Evolutionary conservation across 192 early-diverging fungal species (phyloP).

Genomic region (Entomortierella chlamydospora): DNA sequence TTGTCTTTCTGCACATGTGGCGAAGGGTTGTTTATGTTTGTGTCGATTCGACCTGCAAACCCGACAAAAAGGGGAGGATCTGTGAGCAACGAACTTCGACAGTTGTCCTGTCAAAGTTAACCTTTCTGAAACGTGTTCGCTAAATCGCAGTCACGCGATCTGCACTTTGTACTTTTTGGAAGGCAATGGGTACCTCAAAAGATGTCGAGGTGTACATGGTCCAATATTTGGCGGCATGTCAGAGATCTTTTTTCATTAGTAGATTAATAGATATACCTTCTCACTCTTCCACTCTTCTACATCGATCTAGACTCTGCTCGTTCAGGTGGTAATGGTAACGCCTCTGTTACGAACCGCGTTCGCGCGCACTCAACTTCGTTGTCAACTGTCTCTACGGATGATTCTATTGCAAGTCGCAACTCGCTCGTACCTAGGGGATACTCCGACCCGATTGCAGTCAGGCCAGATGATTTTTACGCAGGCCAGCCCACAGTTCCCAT

Average conservation of each 20-base stretch:
- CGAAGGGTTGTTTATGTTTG: background rate
- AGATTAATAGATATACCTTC: no score
- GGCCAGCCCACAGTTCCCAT: slow-evolving; percentile 40
- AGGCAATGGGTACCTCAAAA: background rate
- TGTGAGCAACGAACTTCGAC: no score
- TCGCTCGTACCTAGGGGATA: slow-evolving; percentile 28
- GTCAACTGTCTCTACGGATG: slow-evolving; percentile 45
- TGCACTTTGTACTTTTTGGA: background rate
- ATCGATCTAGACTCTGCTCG: slow-evolving; percentile 18
- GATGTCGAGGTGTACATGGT: no score
- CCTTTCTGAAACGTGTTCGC: no score
- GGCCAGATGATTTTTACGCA: slow-evolving; percentile 26
- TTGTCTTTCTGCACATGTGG: no score
- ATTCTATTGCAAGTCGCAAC: slow-evolving; percentile 40
- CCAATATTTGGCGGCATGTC: no score
- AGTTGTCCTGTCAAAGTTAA: no score
- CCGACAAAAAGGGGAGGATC: no score
- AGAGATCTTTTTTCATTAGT: no score
- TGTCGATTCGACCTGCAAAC: no score
- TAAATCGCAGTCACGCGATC: no score
- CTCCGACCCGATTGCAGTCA: slow-evolving; percentile 1
- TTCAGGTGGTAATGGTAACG: slow-evolving; percentile 1
- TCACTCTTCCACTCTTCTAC: background rate
- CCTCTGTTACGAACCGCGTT: background rate
- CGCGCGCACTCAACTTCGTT: slow-evolving; percentile 34